These are phyloP conservation scores for Reutealis trisperma DNA, from an alignment of 345 rosid genomes.

Conservation along the genomic window DNA sequence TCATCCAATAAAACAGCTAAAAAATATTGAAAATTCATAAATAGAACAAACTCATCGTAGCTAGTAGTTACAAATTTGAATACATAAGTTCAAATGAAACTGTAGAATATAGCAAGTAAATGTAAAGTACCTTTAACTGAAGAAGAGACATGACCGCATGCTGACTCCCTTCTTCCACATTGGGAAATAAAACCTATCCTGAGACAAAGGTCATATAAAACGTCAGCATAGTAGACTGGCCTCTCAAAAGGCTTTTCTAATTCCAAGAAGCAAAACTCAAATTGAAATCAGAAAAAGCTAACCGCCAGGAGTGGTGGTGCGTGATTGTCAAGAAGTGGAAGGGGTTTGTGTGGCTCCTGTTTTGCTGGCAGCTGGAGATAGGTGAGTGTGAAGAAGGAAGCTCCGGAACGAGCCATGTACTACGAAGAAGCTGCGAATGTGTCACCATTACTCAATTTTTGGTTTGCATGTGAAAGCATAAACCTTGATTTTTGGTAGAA, in stretches of 20 bases:
- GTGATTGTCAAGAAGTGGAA: neutral
- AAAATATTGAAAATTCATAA: conserved; percentile 11
- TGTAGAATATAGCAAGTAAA: neutral
- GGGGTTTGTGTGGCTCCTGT: neutral
- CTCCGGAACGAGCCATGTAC: neutral
- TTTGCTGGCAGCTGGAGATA: neutral
- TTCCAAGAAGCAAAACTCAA: too few relatives aligned
- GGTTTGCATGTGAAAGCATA: too few relatives aligned
- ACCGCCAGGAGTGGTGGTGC: neutral
- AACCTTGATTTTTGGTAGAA: too few relatives aligned
- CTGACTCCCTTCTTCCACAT: conserved; percentile 38
- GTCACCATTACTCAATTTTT: neutral
- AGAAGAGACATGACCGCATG: conserved; percentile 32
- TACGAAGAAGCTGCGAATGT: neutral
- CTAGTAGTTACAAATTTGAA: neutral
- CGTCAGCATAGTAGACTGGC: neutral
- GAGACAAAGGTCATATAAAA: conserved; percentile 12
- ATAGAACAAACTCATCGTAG: neutral
- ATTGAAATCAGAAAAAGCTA: neutral
- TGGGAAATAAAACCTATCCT: conserved; percentile 37
- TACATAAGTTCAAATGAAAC: neutral
- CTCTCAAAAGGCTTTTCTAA: too few relatives aligned
- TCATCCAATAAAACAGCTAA: conserved; percentile 55
- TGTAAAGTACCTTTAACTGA: conserved; percentile 54
- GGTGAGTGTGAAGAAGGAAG: neutral